These are phyloP conservation scores for Erodium moschatum DNA, from an alignment of 441 rosid genomes.

Conservation along the genomic window DNA sequence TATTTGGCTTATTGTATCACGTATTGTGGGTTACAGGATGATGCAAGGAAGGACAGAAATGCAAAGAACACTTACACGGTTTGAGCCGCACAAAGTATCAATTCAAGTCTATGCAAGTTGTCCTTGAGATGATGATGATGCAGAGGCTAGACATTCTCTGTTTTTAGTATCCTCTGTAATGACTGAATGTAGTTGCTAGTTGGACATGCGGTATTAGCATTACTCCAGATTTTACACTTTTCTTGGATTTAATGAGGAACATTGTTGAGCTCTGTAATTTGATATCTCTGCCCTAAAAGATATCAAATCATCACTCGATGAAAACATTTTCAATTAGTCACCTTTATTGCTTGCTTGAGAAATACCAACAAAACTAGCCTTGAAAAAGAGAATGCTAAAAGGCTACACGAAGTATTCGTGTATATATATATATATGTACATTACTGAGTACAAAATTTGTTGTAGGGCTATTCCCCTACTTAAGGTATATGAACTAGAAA, in stretches of 20 bases:
- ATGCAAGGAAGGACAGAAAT: constrained; percentile 51
- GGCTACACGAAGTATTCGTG: too few relatives aligned
- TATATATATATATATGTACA: not conserved
- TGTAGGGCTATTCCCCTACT: not conserved
- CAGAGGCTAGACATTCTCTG: not conserved
- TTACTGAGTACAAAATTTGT: not conserved
- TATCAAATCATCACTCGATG: too few relatives aligned
- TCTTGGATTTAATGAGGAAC: too few relatives aligned
- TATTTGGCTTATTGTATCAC: not conserved
- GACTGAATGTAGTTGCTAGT: not conserved
- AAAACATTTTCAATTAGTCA: too few relatives aligned
- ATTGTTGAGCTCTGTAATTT: too few relatives aligned
- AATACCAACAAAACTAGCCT: too few relatives aligned
- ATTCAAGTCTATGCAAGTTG: not conserved
- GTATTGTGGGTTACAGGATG: constrained; percentile 40
- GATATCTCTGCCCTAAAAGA: too few relatives aligned
- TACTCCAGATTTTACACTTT: too few relatives aligned
- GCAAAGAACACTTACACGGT: constrained; percentile 51
- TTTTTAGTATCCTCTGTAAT: not conserved
- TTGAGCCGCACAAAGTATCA: constrained; percentile 25
- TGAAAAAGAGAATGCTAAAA: too few relatives aligned
- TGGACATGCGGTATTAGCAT: not conserved
- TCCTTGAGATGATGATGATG: not conserved
- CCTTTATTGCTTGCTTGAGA: too few relatives aligned
- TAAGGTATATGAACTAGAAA: not conserved